Conservation (phyloP, 306 rosid species). For the peach (Prunus persica) region Prunus_persica_NCBIv2 NC_034012.1:23572501-23573000, state of each 20-base stretch:
- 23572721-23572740: conserved; percentile 60
- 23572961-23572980: neutral
- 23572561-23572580: no score
- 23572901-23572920: neutral
- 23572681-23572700: conserved; percentile 98
- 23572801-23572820: neutral
- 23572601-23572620: neutral
- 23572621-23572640: conserved; percentile 16
- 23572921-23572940: neutral
- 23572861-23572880: neutral
- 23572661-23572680: conserved; percentile 76
- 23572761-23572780: neutral
- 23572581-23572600: no score
- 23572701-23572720: conserved; percentile 87
- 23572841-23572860: no score
- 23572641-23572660: conserved; percentile 71
- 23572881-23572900: neutral
- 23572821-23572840: neutral
- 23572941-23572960: neutral
- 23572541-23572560: no score
- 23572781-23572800: neutral
- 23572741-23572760: neutral
- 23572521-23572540: no score
- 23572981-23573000: neutral
- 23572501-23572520: no score